phyloP scores from a whole-genome alignment of 2,329 filamentous ascomycete species.

The Trichoderma harzianum region DNA sequence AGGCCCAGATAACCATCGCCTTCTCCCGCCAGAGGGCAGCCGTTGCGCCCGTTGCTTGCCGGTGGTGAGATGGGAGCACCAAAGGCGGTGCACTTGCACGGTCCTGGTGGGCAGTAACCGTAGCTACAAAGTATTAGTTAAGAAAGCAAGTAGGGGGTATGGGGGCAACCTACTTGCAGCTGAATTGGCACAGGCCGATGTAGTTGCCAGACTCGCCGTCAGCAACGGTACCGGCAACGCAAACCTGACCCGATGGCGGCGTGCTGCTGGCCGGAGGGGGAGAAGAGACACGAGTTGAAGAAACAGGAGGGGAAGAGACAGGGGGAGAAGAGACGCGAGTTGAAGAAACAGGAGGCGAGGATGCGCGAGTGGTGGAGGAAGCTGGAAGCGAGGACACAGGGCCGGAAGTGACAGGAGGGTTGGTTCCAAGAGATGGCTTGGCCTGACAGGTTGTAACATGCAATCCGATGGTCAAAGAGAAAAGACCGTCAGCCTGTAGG shows the following conservation, averaged over 20 bases:
- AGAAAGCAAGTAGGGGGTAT: not conserved
- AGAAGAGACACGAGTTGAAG: conserved; percentile 22
- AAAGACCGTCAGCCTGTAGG: conserved; percentile 11
- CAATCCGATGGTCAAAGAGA: conserved; percentile 15
- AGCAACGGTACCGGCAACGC: conserved; percentile 29
- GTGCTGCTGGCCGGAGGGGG: conserved; percentile 22
- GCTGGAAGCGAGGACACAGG: conserved; percentile 26
- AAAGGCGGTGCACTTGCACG: conserved; percentile 33
- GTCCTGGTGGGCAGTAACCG: conserved; percentile 33
- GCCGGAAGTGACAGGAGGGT: conserved; percentile 33
- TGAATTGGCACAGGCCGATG: conserved; percentile 34
- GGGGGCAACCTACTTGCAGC: conserved; percentile 22
- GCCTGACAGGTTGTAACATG: conserved; percentile 21
- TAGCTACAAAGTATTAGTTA: conserved; percentile 12
- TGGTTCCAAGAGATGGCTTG: conserved; percentile 29
- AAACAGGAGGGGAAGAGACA: not conserved
- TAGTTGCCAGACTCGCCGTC: conserved; percentile 33
- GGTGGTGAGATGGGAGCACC: conserved; percentile 30
- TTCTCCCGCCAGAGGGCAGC: conserved; percentile 34
- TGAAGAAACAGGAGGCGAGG: conserved; percentile 9
- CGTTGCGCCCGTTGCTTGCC: conserved; percentile 27
- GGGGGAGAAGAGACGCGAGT: conserved; percentile 13
- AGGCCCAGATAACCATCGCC: conserved; percentile 41
- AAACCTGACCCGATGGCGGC: conserved; percentile 19
- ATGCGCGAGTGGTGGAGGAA: not conserved